A percentile compares a stretch with the other conserved stretches of the same genome.
These are phyloP conservation scores for Penicillium samsonianum DNA, from an alignment of 495 filamentous ascomycete species.

Conservation along the genomic window DNA sequence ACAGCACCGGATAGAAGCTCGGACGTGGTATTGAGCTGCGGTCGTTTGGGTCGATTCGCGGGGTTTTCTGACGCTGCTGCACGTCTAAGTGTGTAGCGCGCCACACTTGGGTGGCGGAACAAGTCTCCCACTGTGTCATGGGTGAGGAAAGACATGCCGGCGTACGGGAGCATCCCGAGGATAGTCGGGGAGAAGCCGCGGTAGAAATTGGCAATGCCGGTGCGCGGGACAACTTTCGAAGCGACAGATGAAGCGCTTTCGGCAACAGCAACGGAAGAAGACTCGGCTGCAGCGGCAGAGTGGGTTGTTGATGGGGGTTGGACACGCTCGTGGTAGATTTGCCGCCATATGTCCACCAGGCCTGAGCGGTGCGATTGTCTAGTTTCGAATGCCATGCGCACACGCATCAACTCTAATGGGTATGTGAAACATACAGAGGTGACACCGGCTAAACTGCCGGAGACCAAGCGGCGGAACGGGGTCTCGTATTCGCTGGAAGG, in stretches of 20 bases:
- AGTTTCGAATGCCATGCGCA: slow-evolving; percentile 93
- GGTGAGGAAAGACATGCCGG: slow-evolving; percentile 94
- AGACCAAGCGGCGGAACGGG: slow-evolving; percentile 69
- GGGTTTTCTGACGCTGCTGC: slow-evolving; percentile 43
- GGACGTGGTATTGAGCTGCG: slow-evolving; percentile 65
- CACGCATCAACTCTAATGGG: slow-evolving; percentile 86
- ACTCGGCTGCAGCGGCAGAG: slow-evolving; percentile 26
- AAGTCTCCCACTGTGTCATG: slow-evolving; percentile 86
- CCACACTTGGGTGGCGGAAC: slow-evolving; percentile 64
- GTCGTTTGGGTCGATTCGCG: slow-evolving; percentile 27
- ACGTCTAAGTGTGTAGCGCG: slow-evolving; percentile 62
- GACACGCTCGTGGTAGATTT: slow-evolving; percentile 78
- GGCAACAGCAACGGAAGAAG: slow-evolving; percentile 35
- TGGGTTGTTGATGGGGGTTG: slow-evolving; percentile 31
- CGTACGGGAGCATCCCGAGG: slow-evolving; percentile 93
- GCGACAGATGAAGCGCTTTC: slow-evolving; percentile 39
- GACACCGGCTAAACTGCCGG: slow-evolving; percentile 80
- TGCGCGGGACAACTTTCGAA: slow-evolving; percentile 53
- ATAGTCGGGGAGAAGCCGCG: slow-evolving; percentile 89
- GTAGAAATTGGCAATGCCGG: slow-evolving; percentile 87
- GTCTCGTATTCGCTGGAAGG: slow-evolving; percentile 72
- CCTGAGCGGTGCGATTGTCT: slow-evolving; percentile 64
- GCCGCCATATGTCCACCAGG: slow-evolving; percentile 68
- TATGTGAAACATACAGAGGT: slow-evolving; percentile 95
- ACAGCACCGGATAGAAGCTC: slow-evolving; percentile 81